phyloP scores from a whole-genome alignment of 2,329 filamentous ascomycete species.

The Phyllosticta capitalensis region DNA sequence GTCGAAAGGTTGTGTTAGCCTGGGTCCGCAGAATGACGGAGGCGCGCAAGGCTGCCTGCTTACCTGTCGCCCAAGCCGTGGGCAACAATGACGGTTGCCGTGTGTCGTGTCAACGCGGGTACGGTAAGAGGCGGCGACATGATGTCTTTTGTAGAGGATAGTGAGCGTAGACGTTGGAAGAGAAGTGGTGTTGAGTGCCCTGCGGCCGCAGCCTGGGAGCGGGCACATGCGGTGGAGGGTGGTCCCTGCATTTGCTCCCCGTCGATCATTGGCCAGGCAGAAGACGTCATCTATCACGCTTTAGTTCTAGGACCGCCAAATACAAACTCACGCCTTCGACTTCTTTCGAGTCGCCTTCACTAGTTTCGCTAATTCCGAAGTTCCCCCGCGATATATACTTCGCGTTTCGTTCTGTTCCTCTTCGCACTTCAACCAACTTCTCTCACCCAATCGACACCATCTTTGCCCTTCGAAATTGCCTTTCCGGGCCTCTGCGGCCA shows the following conservation, averaged over 20 bases:
- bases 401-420: neutral
- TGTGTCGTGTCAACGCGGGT: constrained; percentile 72
- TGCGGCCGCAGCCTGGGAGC: neutral
- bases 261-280: constrained; percentile 5
- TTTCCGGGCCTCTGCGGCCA: neutral
- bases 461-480: neutral
- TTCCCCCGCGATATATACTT: neutral
- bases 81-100: constrained; percentile 86
- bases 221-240: neutral
- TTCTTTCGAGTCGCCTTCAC: neutral
- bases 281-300: constrained; percentile 6
- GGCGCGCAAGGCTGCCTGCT: neutral
- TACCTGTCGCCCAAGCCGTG: constrained; percentile 80
- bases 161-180: neutral
- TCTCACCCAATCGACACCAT: neutral
- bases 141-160: neutral
- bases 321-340: neutral
- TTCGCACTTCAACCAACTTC: neutral
- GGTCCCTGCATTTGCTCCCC: constrained; percentile 3
- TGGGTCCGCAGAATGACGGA: neutral
- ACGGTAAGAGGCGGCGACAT: constrained; percentile 49
- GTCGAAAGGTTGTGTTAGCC: neutral
- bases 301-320: neutral
- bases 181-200: neutral
- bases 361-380: neutral